Conservation (phyloP, 768 basidiomycete genomes). For the Trametes elegans region DNA sequence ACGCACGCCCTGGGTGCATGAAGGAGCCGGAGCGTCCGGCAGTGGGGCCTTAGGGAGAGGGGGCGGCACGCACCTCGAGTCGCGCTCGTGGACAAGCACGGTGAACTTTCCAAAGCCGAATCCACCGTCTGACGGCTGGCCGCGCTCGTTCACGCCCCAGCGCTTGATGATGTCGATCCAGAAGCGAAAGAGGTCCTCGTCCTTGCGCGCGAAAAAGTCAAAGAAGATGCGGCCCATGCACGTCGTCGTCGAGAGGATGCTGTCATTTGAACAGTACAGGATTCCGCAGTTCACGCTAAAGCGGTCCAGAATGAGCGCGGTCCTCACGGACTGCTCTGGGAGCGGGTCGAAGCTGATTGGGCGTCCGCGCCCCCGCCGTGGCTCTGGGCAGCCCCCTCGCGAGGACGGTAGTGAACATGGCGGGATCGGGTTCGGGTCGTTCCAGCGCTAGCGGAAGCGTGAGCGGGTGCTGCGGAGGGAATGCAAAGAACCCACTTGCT, state of each 20-base stretch:
- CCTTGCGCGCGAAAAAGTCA: constrained; percentile 66
- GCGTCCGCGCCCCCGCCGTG: constrained; percentile 1
- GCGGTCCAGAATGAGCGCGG: constrained; percentile 79
- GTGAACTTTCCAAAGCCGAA: constrained; percentile 79
- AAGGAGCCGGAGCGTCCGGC: too few species aligned
- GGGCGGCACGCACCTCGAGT: constrained; percentile 58
- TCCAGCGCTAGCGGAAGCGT: constrained; percentile 29
- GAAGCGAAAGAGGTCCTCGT: constrained; percentile 62
- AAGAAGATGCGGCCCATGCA: constrained; percentile 69
- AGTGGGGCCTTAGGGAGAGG: too few species aligned
- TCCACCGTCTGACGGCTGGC: constrained; percentile 80
- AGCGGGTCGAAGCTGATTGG: constrained; percentile 58
- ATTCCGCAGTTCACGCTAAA: constrained; percentile 67
- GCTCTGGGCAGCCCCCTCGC: constrained; percentile 11
- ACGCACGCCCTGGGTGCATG: too few species aligned
- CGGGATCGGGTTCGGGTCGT: constrained; percentile 33
- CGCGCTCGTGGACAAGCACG: constrained; percentile 55
- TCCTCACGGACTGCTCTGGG: constrained; percentile 67
- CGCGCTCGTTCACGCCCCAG: constrained; percentile 83
- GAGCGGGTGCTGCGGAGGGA: too few species aligned
- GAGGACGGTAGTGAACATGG: constrained; percentile 34
- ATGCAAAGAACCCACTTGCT: constrained; percentile 24
- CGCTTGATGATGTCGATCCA: constrained; percentile 80
- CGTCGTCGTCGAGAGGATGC: constrained; percentile 55
- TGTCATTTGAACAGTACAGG: constrained; percentile 72